These are phyloP conservation scores for Coemansia linderi DNA, from an alignment of 371 early-diverging fungal genomes.

Conservation along the genomic window DNA sequence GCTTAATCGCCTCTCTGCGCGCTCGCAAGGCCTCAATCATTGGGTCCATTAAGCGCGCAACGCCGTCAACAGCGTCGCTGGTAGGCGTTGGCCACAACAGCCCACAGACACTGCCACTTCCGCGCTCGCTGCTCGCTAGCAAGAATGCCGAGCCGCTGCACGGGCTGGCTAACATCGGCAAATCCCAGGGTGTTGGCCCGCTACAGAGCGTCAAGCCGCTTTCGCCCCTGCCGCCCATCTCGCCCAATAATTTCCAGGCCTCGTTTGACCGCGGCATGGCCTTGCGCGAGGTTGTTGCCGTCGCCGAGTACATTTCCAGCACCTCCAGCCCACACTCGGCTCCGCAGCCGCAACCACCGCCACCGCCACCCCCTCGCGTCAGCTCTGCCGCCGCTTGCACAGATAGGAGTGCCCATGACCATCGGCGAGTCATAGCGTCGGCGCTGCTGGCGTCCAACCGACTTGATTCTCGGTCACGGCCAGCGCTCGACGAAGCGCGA, in stretches of 20 bases:
- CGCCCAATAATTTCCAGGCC: slow-evolving; percentile 48
- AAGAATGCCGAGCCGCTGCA: neutral
- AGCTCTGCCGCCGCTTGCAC: slow-evolving; percentile 18
- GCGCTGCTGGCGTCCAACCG: slow-evolving; percentile 11
- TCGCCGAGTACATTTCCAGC: slow-evolving; percentile 18
- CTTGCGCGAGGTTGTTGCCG: slow-evolving; percentile 28
- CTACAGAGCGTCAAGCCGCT: slow-evolving; percentile 28
- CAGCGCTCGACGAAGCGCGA: slow-evolving; percentile 6
- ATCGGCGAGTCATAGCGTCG: slow-evolving; percentile 22
- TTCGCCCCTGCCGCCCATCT: slow-evolving; percentile 42
- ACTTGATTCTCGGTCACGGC: neutral
- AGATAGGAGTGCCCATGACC: neutral
- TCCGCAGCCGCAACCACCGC: too few species aligned
- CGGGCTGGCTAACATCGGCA: neutral
- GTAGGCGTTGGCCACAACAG: neutral
- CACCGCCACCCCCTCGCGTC: slow-evolving; percentile 16
- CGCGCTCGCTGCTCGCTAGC: neutral
- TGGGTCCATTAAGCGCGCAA: slow-evolving; percentile 36
- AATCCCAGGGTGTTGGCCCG: neutral
- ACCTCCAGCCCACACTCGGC: neutral
- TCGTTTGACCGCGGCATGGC: slow-evolving; percentile 49
- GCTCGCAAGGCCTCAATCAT: slow-evolving; percentile 44
- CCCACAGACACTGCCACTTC: neutral
- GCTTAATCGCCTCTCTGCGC: slow-evolving; percentile 33
- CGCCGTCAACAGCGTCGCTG: slow-evolving; percentile 19